phyloP scores from a whole-genome alignment of 352 stramenopile species.

The Pythium vanterpoolii region DNA sequence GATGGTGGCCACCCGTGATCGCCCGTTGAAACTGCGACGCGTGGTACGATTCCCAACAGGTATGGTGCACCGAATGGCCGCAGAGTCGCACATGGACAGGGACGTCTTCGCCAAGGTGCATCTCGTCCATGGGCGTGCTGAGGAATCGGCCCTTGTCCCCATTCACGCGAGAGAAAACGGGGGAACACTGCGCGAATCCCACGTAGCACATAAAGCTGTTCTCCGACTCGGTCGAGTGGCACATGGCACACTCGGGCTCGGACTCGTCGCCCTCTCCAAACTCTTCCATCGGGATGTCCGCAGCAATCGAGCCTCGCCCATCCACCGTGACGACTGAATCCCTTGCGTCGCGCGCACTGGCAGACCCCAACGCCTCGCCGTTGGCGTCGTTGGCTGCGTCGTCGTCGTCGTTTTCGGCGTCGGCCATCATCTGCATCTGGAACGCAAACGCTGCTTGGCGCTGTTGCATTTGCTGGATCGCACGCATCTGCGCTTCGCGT shows the following conservation, averaged over 20 bases:
- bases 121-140: slow-evolving; percentile 84
- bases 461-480: slow-evolving; percentile 77
- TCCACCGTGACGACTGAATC: slow-evolving; percentile 27
- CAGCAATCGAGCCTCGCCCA: slow-evolving; percentile 24
- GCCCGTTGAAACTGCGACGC: slow-evolving; percentile 92
- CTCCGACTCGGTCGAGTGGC: slow-evolving; percentile 71
- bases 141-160: slow-evolving; percentile 47
- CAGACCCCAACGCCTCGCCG: background rate
- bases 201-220: slow-evolving; percentile 87
- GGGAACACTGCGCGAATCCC: slow-evolving; percentile 80
- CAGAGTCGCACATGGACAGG: slow-evolving; percentile 85
- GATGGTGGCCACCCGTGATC: slow-evolving; percentile 91
- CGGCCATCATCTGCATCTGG: slow-evolving; percentile 65
- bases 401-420: slow-evolving; percentile 42
- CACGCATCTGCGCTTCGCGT: slow-evolving; percentile 73
- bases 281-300: slow-evolving; percentile 48
- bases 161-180: slow-evolving; percentile 69
- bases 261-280: slow-evolving; percentile 18
- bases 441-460: slow-evolving; percentile 77
- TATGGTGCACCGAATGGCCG: slow-evolving; percentile 94
- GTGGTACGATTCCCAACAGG: slow-evolving; percentile 94
- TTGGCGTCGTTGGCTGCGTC: slow-evolving; percentile 34
- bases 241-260: slow-evolving; percentile 80
- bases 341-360: slow-evolving; percentile 7
- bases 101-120: slow-evolving; percentile 81